Percentiles rank a stretch among this genome's conserved stretches.
These are phyloP conservation scores for Chernovozyma sophiae-reginae DNA, from an alignment of 1,139 yeast genomes.

Conservation along the genomic window DNA sequence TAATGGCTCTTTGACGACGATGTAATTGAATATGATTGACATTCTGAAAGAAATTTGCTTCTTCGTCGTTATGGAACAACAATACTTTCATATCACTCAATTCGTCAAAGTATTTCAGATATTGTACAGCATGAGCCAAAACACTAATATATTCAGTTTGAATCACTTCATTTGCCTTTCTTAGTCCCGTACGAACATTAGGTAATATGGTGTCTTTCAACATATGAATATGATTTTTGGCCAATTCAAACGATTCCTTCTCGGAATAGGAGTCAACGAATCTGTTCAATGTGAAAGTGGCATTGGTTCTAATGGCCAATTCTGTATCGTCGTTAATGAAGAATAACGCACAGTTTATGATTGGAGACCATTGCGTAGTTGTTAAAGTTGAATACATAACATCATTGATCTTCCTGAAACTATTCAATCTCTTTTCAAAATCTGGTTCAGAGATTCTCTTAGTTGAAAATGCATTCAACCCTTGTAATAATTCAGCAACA, in stretches of 20 bases:
- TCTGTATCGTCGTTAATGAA: constrained; percentile 79
- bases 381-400: constrained; percentile 38
- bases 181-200: constrained; percentile 61
- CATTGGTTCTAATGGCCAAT: constrained; percentile 74
- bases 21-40: constrained; percentile 81
- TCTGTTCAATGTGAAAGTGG: constrained; percentile 60
- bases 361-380: constrained; percentile 73
- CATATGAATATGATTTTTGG: constrained; percentile 34
- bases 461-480: constrained; percentile 64
- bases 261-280: constrained; percentile 58
- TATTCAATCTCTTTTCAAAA: constrained; percentile 67
- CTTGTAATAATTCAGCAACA: constrained; percentile 51
- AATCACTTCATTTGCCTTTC: constrained; percentile 57
- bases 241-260: constrained; percentile 28
- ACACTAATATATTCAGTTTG: constrained; percentile 69
- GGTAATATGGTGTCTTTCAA: constrained; percentile 63
- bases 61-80: constrained; percentile 67
- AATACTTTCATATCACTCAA: constrained; percentile 67
- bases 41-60: constrained; percentile 78
- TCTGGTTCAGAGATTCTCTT: constrained; percentile 72
- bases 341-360: constrained; percentile 63
- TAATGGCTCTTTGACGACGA: constrained; percentile 80
- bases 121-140: constrained; percentile 58
- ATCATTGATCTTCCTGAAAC: constrained; percentile 66
- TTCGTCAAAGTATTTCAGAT: constrained; percentile 47